Conservation (phyloP, 2,329 filamentous ascomycete genomes). For the Ophiostoma sp. region DNA sequence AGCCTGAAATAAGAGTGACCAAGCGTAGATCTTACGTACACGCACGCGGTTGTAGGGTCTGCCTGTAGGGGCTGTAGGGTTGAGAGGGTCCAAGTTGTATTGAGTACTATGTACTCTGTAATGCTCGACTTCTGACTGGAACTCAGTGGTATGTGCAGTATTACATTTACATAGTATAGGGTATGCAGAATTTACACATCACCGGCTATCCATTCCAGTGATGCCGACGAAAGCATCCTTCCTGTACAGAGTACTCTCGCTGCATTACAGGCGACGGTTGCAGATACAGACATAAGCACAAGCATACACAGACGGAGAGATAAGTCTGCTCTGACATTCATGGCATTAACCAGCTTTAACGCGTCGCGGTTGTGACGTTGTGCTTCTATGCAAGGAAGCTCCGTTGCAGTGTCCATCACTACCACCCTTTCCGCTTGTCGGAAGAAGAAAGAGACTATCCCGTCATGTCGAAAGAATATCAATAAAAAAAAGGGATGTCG, state of each 20-base stretch:
- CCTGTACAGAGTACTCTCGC: too few relatives aligned
- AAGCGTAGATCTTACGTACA: slow-evolving; percentile 8
- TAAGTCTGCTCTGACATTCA: background rate
- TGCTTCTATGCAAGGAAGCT: background rate
- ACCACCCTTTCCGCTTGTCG: background rate
- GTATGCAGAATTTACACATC: background rate
- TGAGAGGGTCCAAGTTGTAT: background rate
- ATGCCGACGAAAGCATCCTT: background rate
- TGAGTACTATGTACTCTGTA: background rate
- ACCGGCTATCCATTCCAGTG: background rate
- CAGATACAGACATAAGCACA: background rate
- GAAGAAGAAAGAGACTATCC: background rate
- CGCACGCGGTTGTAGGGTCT: slow-evolving; percentile 8
- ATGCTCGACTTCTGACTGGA: background rate
- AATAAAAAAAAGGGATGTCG: background rate
- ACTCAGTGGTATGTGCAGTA: too few relatives aligned
- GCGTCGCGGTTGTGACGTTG: background rate
- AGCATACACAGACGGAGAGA: background rate
- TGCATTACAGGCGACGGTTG: background rate
- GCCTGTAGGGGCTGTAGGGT: background rate
- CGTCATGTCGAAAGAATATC: background rate
- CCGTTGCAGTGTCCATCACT: background rate
- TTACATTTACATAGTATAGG: background rate
- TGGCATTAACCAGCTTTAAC: background rate
- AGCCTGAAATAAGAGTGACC: background rate